Percentiles rank a stretch among this genome's conserved stretches.
phyloP scores from a whole-genome alignment of 2,329 filamentous ascomycete species.

The Trichothecium roseum region DNA sequence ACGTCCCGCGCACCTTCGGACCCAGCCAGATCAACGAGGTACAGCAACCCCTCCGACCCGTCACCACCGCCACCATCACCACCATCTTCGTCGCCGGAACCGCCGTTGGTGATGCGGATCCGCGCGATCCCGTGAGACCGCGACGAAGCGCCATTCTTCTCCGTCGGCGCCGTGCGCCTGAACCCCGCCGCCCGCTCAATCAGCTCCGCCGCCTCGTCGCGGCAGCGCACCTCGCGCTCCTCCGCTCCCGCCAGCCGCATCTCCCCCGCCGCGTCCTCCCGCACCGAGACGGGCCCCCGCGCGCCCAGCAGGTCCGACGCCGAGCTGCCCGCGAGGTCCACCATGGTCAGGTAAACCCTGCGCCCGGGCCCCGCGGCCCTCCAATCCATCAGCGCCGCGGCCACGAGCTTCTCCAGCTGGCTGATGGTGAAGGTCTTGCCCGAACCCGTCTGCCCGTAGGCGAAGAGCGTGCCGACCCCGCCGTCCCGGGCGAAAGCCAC shows the following conservation, averaged over 20 bases:
- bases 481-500: constrained; percentile 35
- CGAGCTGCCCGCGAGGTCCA: constrained; percentile 27
- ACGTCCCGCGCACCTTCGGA: constrained; percentile 36
- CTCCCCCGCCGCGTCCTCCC: constrained; percentile 33
- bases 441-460: constrained; percentile 38
- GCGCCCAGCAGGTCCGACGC: constrained; percentile 29
- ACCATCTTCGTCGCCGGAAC: constrained; percentile 3
- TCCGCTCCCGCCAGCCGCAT: constrained; percentile 32
- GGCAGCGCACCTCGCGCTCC: constrained; percentile 22
- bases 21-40: constrained; percentile 36
- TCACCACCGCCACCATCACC: constrained; percentile 8
- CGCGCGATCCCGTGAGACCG: constrained; percentile 38
- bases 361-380: constrained; percentile 12
- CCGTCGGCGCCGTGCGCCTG: constrained; percentile 28
- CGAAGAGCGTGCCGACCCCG: constrained; percentile 36
- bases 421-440: constrained; percentile 36
- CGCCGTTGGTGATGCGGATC: constrained; percentile 25
- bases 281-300: constrained; percentile 28
- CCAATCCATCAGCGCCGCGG: constrained; percentile 19
- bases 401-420: constrained; percentile 28
- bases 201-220: constrained; percentile 16
- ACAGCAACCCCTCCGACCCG: constrained; percentile 30
- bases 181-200: constrained; percentile 28
- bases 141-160: constrained; percentile 36
- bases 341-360: constrained; percentile 23